These are phyloP conservation scores for Fusarium tanahbumbuense DNA, from an alignment of 2,329 filamentous ascomycete species.

Conservation along the genomic window DNA sequence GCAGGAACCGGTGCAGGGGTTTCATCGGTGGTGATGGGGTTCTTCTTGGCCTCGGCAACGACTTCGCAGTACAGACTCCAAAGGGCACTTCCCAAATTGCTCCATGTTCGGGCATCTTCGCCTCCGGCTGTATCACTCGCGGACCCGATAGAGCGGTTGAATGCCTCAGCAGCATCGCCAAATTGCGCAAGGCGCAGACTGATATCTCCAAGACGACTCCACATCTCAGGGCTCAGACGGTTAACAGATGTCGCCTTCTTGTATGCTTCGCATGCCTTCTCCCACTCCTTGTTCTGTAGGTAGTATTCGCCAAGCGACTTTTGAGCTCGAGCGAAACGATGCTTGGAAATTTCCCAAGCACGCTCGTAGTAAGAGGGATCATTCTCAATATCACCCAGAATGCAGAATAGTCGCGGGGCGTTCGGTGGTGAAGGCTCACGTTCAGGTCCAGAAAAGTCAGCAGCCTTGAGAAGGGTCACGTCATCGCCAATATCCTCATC, in stretches of 20 bases:
- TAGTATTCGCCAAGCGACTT: constrained; percentile 85
- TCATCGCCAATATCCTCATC: constrained; percentile 65
- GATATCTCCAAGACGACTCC: constrained; percentile 92
- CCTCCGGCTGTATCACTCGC: constrained; percentile 75
- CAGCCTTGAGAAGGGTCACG: constrained; percentile 65
- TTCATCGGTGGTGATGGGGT: constrained; percentile 41
- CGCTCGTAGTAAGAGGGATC: constrained; percentile 81
- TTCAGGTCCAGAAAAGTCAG: constrained; percentile 71
- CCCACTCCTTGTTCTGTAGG: constrained; percentile 72
- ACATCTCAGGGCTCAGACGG: constrained; percentile 82
- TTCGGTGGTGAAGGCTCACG: constrained; percentile 78
- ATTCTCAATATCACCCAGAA: constrained; percentile 88
- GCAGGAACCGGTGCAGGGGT: constrained; percentile 30
- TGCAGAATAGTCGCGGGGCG: constrained; percentile 89
- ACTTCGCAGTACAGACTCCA: constrained; percentile 73
- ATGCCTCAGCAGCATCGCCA: constrained; percentile 83
- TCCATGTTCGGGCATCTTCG: constrained; percentile 92
- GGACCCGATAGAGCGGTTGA: constrained; percentile 80
- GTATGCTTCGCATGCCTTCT: constrained; percentile 81
- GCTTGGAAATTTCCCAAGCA: constrained; percentile 86
- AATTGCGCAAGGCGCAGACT: constrained; percentile 82
- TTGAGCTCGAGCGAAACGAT: constrained; percentile 87
- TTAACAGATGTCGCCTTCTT: constrained; percentile 81
- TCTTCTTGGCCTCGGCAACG: constrained; percentile 53
- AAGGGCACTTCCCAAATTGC: constrained; percentile 88